Evolutionary conservation across 1,284 basidiomycete species (phyloP), one percentile per base, ranked within the genome.

Genomic region (Puccinia brachypodii): DNA sequence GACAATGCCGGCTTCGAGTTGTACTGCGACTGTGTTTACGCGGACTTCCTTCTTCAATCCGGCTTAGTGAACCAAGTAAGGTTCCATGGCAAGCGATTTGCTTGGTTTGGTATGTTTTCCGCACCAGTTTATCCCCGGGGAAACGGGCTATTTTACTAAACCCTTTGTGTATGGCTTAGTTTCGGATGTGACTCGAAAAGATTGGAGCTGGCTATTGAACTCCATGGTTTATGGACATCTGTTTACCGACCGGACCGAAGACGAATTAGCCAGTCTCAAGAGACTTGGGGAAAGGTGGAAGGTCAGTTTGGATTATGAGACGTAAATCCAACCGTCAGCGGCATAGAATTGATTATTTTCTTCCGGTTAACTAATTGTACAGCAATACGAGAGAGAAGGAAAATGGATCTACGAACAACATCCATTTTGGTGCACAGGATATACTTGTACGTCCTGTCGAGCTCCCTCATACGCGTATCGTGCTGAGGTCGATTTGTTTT

Each of bases 391-490:
- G 87, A 92, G 91, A 85, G 92, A 96, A 86, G 94, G 94, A 68
- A 94, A 92, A 88, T 97, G 94, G 93, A 90, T 94, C 74, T 98
- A 97, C 87, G 94, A 98, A 87, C 93, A 95, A 87, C 96, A 98
- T 85, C 94, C 96, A 25, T 96, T 95, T 90, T 96, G 94, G 94
- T 95, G 83, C 81, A 83, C 85, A 19, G 94, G 94, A n/a, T 95
- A 94, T 88, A 95, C 94, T 73, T 95, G 91, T 86, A 85, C 85
- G 69, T 83, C 16, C 22, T 53, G 47, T 22, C 33, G 36, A 38
- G 47, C 47, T 73, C 14, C 31, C 58, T 14, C 25, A 50, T 72
- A 38, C 42, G 44, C 11, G 19, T 3, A 4, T 72, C 31, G 19
- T 44, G 31, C 42, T 82, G 83, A 68, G 14, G 33, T 62, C 31